Evolutionary conservation across 306 rosid genomes (phyloP).

Genomic region (Sophora flavescens): DNA sequence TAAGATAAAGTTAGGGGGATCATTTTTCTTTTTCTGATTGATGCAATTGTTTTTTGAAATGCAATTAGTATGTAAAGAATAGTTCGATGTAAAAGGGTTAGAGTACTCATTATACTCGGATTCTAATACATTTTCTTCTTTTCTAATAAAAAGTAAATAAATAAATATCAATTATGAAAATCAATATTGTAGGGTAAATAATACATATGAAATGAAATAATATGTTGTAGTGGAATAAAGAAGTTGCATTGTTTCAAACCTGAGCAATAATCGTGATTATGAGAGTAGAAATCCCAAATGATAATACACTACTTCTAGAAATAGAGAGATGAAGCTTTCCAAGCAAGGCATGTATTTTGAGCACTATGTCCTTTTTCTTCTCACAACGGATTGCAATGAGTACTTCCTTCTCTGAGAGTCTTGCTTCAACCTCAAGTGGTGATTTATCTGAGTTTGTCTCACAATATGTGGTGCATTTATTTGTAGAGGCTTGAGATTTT

Average conservation of each 20-base stretch:
- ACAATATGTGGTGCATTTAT: not conserved
- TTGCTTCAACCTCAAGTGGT: conserved; percentile 42
- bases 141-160: no score
- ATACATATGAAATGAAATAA: not conserved
- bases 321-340: conserved; percentile 41
- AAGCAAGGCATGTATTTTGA: conserved; percentile 38
- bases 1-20: no score
- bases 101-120: no score
- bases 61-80: no score
- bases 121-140: no score
- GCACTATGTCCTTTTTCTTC: conserved; percentile 36
- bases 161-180: not conserved
- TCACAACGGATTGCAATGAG: conserved; percentile 45
- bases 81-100: no score
- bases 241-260: conserved; percentile 30
- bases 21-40: no score
- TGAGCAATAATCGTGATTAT: conserved; percentile 47
- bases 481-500: conserved; percentile 17
- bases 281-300: conserved; percentile 47
- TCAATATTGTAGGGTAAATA: not conserved
- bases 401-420: conserved; percentile 43
- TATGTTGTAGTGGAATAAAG: not conserved
- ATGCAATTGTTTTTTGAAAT: no score
- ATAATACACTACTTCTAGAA: conserved; percentile 30
- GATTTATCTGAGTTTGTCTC: conserved; percentile 33